Evolutionary conservation across 2,329 filamentous ascomycete genomes (phyloP), one percentile per base, ranked within the genome.

Genomic region (Dothideomycetes sp.): DNA sequence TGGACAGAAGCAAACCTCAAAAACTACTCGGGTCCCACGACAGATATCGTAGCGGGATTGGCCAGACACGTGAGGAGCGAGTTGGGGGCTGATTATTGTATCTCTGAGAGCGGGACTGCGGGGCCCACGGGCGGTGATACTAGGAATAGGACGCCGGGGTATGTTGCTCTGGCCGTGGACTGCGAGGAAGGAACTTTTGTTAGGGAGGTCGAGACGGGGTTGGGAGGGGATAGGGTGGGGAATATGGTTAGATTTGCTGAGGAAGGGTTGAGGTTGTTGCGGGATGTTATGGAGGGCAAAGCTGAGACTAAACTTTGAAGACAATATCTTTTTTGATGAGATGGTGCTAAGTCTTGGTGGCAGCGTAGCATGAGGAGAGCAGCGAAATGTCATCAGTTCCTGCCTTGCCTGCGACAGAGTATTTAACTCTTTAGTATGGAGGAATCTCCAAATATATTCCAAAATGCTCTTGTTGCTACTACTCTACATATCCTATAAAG

Each of bases 241-340:
- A 82, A 81, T 52, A 81, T 81, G 77, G 64, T 80, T 44, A 57
- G 58, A 25, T 81, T 81, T 65, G 74, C 76, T 0, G 63, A 67
- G 3, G 74, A 75, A 55, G 74, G 63, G 17, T 58, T 80, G 61
- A 68, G 54, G 51, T 53, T 80, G 46, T 54, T 79, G 48, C 67
- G 63, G 50, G 75, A 79, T 59, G 69, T 75, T 23, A 65, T 79
- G 28, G 65, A 65, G 43, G 64, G 60, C 7, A 57, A 63, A 33
- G 58, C 56, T 24, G 65, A 66, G 53, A n/a, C n/a, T n/a, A n/a
- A n/a, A n/a, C n/a, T n/a, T n/a, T n/a, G n/a, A n/a, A n/a, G n/a
- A n/a, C n/a, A n/a, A n/a, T n/a, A n/a, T n/a, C n/a, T n/a, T n/a
- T n/a, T n/a, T n/a, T n/a, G n/a, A n/a, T n/a, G n/a, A n/a, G n/a